Evolutionary conservation across 1,284 basidiomycete species (phyloP).

Genomic region (Ceratobasidium sp.): DNA sequence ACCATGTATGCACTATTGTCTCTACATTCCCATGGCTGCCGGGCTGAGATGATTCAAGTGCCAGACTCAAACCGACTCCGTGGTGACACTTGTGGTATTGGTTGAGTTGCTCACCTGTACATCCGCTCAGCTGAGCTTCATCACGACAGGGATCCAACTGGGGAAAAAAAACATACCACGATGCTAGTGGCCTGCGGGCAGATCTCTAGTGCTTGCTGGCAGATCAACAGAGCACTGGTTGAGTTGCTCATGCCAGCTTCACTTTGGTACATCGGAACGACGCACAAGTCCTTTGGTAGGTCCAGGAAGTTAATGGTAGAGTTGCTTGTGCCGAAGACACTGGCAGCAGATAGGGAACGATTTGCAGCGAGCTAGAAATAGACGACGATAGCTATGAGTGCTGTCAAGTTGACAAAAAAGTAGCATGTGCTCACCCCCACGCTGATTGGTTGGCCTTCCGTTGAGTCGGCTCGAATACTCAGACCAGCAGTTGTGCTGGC

Average conservation of each 20-base stretch:
- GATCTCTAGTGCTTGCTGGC: constrained; percentile 33
- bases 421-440: not conserved
- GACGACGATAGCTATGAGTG: not conserved
- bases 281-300: not conserved
- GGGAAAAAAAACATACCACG: constrained; percentile 17
- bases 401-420: not conserved
- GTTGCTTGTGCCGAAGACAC: constrained; percentile 25
- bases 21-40: not conserved
- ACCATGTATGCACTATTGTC: not conserved
- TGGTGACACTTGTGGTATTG: not conserved
- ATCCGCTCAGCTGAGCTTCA: not conserved
- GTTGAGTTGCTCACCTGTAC: constrained; percentile 17
- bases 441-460: not conserved
- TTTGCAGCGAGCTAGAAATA: constrained; percentile 21
- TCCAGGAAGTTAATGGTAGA: constrained; percentile 4
- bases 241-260: constrained; percentile 1
- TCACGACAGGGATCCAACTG: not conserved
- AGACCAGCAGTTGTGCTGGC: not conserved
- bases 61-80: not conserved
- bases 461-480: not conserved
- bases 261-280: constrained; percentile 25
- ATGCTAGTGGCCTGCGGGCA: constrained; percentile 28
- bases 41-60: not conserved
- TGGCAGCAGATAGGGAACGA: constrained; percentile 5
- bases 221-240: constrained; percentile 1